Evolutionary conservation across 495 filamentous ascomycete genomes (phyloP).

Genomic region (Gamarada debralockiae): DNA sequence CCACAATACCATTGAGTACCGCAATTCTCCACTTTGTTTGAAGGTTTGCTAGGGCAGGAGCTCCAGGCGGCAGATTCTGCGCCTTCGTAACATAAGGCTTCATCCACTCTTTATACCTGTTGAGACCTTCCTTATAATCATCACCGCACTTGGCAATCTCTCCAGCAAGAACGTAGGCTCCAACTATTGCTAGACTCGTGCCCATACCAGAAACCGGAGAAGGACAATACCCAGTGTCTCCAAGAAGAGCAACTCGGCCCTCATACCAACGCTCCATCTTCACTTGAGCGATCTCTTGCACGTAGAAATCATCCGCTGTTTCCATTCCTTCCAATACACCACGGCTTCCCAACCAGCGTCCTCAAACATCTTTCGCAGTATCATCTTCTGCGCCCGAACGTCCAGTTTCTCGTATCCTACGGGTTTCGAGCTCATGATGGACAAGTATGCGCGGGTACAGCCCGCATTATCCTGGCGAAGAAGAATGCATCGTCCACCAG

Average conservation of each 20-base stretch:
- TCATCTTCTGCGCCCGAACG: no score
- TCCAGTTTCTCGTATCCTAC: no score
- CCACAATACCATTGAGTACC: no score
- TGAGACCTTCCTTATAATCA: slow-evolving; percentile 27
- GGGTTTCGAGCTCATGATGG: no score
- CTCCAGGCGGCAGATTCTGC: slow-evolving; percentile 30
- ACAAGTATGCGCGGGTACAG: no score
- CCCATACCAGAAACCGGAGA: slow-evolving; percentile 46
- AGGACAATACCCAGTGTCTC: slow-evolving; percentile 53
- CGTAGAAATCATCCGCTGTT: slow-evolving; percentile 46
- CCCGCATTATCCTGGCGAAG: no score
- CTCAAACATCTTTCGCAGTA: no score
- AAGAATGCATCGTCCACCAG: no score
- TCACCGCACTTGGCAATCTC: slow-evolving; percentile 34
- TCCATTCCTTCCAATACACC: slow-evolving; percentile 34
- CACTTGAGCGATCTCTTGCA: slow-evolving; percentile 29
- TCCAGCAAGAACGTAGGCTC: slow-evolving; percentile 50
- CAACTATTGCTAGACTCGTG: slow-evolving; percentile 38
- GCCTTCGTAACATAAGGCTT: slow-evolving; percentile 39
- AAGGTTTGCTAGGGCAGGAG: slow-evolving; percentile 22
- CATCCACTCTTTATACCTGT: slow-evolving; percentile 35
- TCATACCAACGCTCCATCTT: slow-evolving; percentile 37
- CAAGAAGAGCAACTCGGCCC: slow-evolving; percentile 47
- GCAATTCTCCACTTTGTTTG: slow-evolving; percentile 23
- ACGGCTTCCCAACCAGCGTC: slow-evolving; percentile 42